These are phyloP conservation scores for Neurospora discreta DNA, from an alignment of 495 filamentous ascomycete genomes.

Conservation along the genomic window DNA sequence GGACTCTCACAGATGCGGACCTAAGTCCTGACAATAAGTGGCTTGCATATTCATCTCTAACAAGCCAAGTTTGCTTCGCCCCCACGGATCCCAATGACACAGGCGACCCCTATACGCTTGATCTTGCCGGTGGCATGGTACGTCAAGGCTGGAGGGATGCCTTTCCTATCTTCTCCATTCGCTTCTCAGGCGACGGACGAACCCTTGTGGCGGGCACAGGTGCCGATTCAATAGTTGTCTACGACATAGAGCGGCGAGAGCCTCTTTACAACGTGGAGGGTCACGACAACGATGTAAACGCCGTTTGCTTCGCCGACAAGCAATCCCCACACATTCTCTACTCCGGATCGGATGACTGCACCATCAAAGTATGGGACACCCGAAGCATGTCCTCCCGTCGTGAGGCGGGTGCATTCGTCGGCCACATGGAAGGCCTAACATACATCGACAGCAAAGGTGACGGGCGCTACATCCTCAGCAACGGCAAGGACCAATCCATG, in stretches of 20 bases:
- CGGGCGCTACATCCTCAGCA: conserved; percentile 85
- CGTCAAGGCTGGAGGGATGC: conserved; percentile 1
- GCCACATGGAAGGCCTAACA: conserved; percentile 88
- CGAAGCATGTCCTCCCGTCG: conserved; percentile 78
- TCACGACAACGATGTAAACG: conserved; percentile 87
- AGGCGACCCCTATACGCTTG: conserved; percentile 64
- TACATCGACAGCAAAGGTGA: conserved; percentile 97
- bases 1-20: conserved; percentile 93
- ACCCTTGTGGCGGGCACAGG: conserved; percentile 85
- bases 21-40: conserved; percentile 87
- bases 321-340: conserved; percentile 90
- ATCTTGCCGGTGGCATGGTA: conserved; percentile 40
- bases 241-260: conserved; percentile 73
- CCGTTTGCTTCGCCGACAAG: conserved; percentile 88
- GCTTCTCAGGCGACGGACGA: conserved; percentile 87
- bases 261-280: conserved; percentile 65
- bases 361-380: conserved; percentile 93
- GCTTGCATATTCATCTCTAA: conserved; percentile 80
- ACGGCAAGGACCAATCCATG: conserved; percentile 93
- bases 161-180: conserved; percentile 72
- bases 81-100: conserved; percentile 73
- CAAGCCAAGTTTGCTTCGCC: conserved; percentile 70
- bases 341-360: conserved; percentile 85
- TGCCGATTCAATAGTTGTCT: conserved; percentile 73
- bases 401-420: conserved; percentile 84